Evolutionary conservation across 108 stramenopile genomes (phyloP), one percentile per base, ranked within the genome.

Genomic region (Craspedostauros australis): DNA sequence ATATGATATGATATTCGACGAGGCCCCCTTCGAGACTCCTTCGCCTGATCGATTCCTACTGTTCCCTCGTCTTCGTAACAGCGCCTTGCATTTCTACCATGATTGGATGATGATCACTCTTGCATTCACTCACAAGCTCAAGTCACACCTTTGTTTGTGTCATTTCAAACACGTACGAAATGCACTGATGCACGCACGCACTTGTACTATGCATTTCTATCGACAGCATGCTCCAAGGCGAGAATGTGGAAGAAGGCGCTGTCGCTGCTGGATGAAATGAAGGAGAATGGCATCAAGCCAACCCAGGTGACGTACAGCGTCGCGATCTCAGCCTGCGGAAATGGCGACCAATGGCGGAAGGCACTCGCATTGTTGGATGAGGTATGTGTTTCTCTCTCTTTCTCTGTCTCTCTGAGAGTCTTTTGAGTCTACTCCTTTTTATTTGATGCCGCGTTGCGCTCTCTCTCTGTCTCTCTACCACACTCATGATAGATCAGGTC

Each of bases 241-340:
- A 70, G 54, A 39, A 38, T 54, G 51, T 84, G 80, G 80, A 66
- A 66, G 45, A 66, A 56, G 46, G 84, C 88, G 8, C 42, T 91
- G 39, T 48, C 56, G 12, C 39, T 91, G 38, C 51, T 91, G 25
- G 80, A 82, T 47, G 84, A 86, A 54, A 91, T 91, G 88, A 52
- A 64, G 65, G 51, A 66, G 42, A 71, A 68, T 22, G 79, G 74
- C 0, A 64, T 86, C 19, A 53, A 58, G 37, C 80, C 85, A 6
- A 73, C 77, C 19, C 76, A 76, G 44, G 68, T 82, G 2, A 80
- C 79, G 2, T 86, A 82, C 54, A 66, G 69, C 40, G 70, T 72
- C 39, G 77, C 84, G 7, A 80, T 91, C 31, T 63, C 79, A 15
- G 88, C 88, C 0, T 80, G 83, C 43, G 88, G 88, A 5, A 89